Conservation (phyloP, 108 stramenopile species). For the Thalassiosira profunda region DNA sequence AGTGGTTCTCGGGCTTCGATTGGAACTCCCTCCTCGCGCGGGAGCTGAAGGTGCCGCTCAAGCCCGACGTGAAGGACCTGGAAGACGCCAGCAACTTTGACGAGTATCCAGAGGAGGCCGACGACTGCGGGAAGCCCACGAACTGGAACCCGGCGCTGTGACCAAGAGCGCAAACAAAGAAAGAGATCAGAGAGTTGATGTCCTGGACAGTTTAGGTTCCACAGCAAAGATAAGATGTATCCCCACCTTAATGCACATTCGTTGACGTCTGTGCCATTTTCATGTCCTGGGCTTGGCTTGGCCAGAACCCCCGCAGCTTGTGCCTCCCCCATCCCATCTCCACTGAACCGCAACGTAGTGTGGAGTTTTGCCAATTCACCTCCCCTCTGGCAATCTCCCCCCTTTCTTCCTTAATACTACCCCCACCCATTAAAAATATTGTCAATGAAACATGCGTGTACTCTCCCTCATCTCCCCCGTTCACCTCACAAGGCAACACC, state of each 20-base stretch:
- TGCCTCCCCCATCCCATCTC: background rate
- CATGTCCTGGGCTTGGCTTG: background rate
- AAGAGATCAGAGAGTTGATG: no score
- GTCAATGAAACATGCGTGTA: background rate
- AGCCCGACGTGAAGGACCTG: constrained; percentile 31
- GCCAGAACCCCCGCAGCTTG: background rate
- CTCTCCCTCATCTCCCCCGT: background rate
- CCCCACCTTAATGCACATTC: no score
- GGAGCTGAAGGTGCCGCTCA: constrained; percentile 58
- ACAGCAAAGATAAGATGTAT: no score
- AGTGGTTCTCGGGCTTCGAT: constrained; percentile 86
- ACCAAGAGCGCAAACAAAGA: background rate
- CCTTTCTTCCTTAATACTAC: background rate
- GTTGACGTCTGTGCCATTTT: background rate
- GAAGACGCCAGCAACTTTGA: constrained; percentile 56
- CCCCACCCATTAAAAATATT: background rate
- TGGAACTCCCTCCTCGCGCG: constrained; percentile 71
- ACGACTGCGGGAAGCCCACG: background rate
- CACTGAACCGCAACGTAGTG: background rate
- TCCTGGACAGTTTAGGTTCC: no score
- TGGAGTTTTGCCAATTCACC: background rate
- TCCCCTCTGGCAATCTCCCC: background rate
- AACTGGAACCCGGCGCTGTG: background rate
- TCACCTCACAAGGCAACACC: background rate
- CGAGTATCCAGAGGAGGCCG: constrained; percentile 31